phyloP scores from a whole-genome alignment of 352 stramenopile genomes.

The Phytophthora pseudosyringae region DNA sequence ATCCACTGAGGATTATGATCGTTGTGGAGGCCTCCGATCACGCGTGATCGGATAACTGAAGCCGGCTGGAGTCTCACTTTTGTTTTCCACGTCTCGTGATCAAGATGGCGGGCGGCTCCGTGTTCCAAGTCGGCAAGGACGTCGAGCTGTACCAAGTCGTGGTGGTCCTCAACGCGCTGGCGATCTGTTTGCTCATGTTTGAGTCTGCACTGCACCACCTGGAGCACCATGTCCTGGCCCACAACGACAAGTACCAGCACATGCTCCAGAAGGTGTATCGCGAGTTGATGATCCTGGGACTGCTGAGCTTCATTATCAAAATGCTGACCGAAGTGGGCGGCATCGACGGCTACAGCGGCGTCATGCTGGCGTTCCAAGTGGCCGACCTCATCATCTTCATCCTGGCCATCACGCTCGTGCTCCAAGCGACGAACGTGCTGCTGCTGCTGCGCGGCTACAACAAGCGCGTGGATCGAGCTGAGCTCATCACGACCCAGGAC shows the following conservation, averaged over 20 bases:
- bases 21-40: constrained; percentile 12
- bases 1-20: constrained; percentile 1
- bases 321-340: constrained; percentile 43
- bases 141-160: constrained; percentile 56
- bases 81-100: background rate
- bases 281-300: constrained; percentile 66
- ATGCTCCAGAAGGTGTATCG: constrained; percentile 69
- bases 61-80: constrained; percentile 5
- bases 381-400: constrained; percentile 67
- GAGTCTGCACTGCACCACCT: constrained; percentile 47
- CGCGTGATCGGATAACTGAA: background rate
- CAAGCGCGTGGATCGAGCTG: constrained; percentile 41
- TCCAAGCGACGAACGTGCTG: constrained; percentile 53
- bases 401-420: constrained; percentile 50
- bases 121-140: constrained; percentile 62
- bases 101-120: constrained; percentile 39
- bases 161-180: constrained; percentile 45
- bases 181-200: constrained; percentile 48
- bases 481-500: constrained; percentile 50
- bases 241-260: constrained; percentile 62
- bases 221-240: constrained; percentile 18
- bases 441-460: constrained; percentile 45
- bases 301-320: constrained; percentile 62
- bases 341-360: constrained; percentile 34
- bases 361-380: constrained; percentile 53